Percentiles rank a stretch among this genome's conserved stretches.
phyloP scores from a whole-genome alignment of 2,329 filamentous ascomycete species.

The Venturia effusa region DNA sequence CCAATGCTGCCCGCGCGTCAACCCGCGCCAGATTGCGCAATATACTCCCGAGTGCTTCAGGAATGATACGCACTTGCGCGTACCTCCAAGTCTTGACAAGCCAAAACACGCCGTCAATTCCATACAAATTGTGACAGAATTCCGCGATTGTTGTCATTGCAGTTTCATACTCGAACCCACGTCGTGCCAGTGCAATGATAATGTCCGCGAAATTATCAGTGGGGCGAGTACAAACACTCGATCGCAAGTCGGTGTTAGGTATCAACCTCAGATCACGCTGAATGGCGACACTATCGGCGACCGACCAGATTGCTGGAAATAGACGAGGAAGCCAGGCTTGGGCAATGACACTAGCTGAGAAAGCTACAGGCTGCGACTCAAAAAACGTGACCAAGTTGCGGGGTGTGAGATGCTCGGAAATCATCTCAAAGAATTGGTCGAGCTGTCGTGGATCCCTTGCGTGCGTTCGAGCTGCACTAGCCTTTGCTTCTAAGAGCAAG shows the following conservation, averaged over 20 bases:
- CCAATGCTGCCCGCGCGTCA: background rate
- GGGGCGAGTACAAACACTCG: background rate
- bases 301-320: background rate
- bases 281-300: background rate
- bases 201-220: background rate
- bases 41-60: background rate
- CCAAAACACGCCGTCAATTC: background rate
- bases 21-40: background rate
- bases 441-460: background rate
- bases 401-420: background rate
- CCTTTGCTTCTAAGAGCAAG: background rate
- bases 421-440: background rate
- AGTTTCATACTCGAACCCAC: background rate
- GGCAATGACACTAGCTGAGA: background rate
- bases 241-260: background rate
- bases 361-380: background rate
- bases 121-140: background rate
- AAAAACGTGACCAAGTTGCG: background rate
- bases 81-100: background rate
- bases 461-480: background rate
- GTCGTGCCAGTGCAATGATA: slow-evolving; percentile 1
- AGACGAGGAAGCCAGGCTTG: background rate
- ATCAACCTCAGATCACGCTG: background rate
- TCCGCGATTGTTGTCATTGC: background rate
- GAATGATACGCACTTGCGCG: background rate